A percentile compares a stretch with the other conserved stretches of the same genome.
Conservation (phyloP, 148 eudicot species). For the Amaranthus hypochondriacus region DNA sequence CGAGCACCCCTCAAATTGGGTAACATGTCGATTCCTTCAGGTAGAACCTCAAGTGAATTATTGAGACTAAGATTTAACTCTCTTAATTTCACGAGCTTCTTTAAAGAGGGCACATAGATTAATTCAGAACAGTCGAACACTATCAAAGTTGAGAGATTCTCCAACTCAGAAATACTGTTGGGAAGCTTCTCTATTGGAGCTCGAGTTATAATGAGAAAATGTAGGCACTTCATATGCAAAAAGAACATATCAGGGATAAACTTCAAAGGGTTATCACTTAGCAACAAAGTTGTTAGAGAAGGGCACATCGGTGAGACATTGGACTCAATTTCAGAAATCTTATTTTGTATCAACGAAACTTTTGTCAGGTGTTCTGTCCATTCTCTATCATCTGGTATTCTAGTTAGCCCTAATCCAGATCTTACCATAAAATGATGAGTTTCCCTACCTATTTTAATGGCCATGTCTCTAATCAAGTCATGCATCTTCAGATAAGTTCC, state of each 20-base stretch:
- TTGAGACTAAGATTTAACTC: background rate
- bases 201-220: conserved; percentile 4
- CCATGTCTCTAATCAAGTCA: conserved; percentile 33
- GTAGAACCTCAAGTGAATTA: background rate
- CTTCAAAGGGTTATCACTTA: background rate
- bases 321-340: conserved; percentile 7
- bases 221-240: conserved; percentile 10
- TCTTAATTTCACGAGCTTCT: conserved; percentile 7
- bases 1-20: conserved; percentile 5
- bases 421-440: conserved; percentile 6
- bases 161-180: conserved; percentile 13
- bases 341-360: conserved; percentile 19
- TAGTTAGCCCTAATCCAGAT: background rate
- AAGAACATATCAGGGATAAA: conserved; percentile 7
- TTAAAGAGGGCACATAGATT: background rate
- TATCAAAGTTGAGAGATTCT: conserved; percentile 14
- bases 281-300: conserved; percentile 12
- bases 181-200: conserved; percentile 16
- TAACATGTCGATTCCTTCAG: conserved; percentile 1
- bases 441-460: conserved; percentile 16
- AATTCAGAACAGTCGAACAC: background rate
- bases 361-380: conserved; percentile 15
- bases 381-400: conserved; percentile 10
- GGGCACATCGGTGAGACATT: conserved; percentile 12
- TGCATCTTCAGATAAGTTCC: conserved; percentile 26